These are phyloP conservation scores for Oleoguttula mirabilis DNA, from an alignment of 495 filamentous ascomycete species.

Conservation along the genomic window DNA sequence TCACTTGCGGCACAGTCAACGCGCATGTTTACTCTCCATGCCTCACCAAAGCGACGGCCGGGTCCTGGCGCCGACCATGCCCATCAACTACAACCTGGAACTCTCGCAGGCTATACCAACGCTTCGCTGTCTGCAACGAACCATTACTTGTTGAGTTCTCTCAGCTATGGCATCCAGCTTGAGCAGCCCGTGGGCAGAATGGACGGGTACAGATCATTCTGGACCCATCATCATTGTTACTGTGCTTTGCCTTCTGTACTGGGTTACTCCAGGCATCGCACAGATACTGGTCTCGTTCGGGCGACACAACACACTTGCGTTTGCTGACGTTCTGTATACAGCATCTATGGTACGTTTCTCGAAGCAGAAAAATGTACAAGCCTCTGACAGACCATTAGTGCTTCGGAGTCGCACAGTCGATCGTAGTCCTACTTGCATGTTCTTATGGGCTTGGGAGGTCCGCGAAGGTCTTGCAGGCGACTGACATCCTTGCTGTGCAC, in stretches of 20 bases:
- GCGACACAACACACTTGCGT: background rate
- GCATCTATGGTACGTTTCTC: slow-evolving; percentile 1
- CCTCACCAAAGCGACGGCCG: too few species aligned
- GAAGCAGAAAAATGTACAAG: too few species aligned
- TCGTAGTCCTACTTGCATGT: background rate
- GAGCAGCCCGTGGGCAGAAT: slow-evolving; percentile 25
- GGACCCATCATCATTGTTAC: slow-evolving; percentile 7
- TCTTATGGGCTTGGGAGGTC: slow-evolving; percentile 2
- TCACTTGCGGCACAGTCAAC: too few species aligned
- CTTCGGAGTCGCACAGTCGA: slow-evolving; percentile 1
- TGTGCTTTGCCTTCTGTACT: slow-evolving; percentile 3
- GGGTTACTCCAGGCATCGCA: slow-evolving; percentile 1
- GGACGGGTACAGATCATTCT: slow-evolving; percentile 7
- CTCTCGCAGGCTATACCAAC: too few species aligned
- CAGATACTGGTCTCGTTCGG: slow-evolving; percentile 1
- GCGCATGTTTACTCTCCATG: too few species aligned
- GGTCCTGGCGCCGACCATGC: too few species aligned
- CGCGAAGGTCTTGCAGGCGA: background rate
- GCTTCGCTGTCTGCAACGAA: background rate
- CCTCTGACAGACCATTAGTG: background rate
- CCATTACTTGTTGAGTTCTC: slow-evolving; percentile 29
- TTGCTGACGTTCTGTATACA: background rate
- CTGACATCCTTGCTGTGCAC: background rate
- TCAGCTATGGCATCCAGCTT: slow-evolving; percentile 3
- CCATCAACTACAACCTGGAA: too few species aligned